Percentiles rank a stretch among this genome's conserved stretches.
Evolutionary conservation across 352 stramenopile species (phyloP).

Genomic region (Pythium folliculosum): DNA sequence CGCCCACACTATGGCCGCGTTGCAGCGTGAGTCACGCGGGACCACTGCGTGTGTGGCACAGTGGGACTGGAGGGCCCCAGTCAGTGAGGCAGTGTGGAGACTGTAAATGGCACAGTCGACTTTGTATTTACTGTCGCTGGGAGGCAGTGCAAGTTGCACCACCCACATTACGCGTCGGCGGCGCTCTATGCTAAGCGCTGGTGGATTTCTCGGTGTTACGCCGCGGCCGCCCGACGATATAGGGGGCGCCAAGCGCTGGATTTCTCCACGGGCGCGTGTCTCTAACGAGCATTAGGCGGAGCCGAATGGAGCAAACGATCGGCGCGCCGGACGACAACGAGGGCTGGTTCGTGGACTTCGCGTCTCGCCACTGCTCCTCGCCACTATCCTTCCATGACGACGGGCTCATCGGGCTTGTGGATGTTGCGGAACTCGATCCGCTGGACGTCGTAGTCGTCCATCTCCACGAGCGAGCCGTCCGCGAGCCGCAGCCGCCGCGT

Average conservation of each 20-base stretch:
- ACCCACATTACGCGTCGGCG: neutral
- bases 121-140: no score
- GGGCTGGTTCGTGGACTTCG: no score
- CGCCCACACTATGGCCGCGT: neutral
- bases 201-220: neutral
- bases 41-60: neutral
- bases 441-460: conserved; percentile 49
- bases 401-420: conserved; percentile 1
- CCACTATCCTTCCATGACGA: conserved; percentile 19
- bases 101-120: no score
- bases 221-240: no score
- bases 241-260: neutral
- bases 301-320: no score
- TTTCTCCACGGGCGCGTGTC: neutral
- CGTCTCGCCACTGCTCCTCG: no score
- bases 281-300: no score
- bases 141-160: no score
- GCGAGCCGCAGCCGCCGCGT: conserved; percentile 30
- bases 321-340: neutral
- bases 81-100: no score
- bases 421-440: conserved; percentile 34
- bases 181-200: neutral
- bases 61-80: neutral
- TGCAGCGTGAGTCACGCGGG: neutral
- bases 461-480: conserved; percentile 27